Base-by-base conservation (phyloP, 306 rosid species). In the Rosa persica region DNA sequence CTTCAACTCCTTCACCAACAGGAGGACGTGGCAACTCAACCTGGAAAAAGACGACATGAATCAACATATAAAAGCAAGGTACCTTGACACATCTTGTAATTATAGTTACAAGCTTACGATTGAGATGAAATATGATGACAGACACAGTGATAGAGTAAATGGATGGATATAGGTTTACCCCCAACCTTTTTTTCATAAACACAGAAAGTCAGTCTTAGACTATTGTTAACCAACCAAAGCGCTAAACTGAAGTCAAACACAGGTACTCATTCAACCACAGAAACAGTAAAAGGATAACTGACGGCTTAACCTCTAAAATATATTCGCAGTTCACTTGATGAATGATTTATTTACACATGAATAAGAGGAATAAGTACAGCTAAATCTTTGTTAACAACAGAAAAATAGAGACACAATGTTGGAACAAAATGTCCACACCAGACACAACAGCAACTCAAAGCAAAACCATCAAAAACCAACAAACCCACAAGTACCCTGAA, bases 1-100 rank as follows among this genome's bases (percentile, higher is more conserved):
- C 98, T 87, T 94, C 97, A 85, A 0, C 30, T 76, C 96, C 98
- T 88, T 94, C 98, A 85, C 98, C 98, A 67, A 69, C 20, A 43
- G 98, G 98, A 83, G 83, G 90, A 61, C 90, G 90, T 5, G 80
- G 87, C 89, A 94, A 86, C 72, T 83, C 88, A 67, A 94, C 64
- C 98, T 92, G 78, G 78, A 85, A 86, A 85, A 86, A 77, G 62
- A 47, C 43, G 30, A 80, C 5, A 40, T 13, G 25, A 69, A 62
- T 40, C 54, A 67, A n/a, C 54, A 51, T 54, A 64, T 8, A 62
- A 57, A 44, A 64, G 67, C 25, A 70, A 55, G 5, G 46, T 49
- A 17, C 8, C 40, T 27, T 49, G 47, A 44, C 40, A 47, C 49
- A 54, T 47, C 16, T 20, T 34, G 40, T 44, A 57, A 30, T n/a